Conservation (phyloP, 2,329 filamentous ascomycete species). For the Sporothrix mexicana region DNA sequence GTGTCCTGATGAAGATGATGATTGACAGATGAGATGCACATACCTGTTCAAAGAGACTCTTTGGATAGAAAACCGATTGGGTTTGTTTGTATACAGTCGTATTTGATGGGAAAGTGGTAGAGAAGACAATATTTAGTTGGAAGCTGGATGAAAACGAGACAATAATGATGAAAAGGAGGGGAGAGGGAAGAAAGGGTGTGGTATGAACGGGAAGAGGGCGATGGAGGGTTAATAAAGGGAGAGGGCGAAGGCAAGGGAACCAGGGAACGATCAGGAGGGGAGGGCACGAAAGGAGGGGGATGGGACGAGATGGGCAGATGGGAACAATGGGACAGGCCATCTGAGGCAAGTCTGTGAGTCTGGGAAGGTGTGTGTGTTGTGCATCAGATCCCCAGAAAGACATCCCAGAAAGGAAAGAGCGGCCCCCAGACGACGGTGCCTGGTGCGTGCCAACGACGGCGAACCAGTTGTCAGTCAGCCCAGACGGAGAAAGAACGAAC, state of each 20-base stretch:
- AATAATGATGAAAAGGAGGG: background rate
- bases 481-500: background rate
- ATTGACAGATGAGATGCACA: background rate
- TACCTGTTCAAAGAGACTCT: slow-evolving; percentile 24
- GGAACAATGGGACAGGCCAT: slow-evolving; percentile 17
- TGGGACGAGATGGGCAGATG: background rate
- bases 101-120: slow-evolving; percentile 26
- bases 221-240: slow-evolving; percentile 5
- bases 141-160: slow-evolving; percentile 13
- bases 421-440: background rate
- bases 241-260: slow-evolving; percentile 11
- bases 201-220: slow-evolving; percentile 3
- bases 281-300: slow-evolving; percentile 6
- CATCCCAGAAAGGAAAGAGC: background rate
- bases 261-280: slow-evolving; percentile 18
- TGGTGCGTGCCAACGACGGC: slow-evolving; percentile 8
- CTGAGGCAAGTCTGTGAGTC: background rate
- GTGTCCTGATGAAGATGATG: background rate
- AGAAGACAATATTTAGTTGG: slow-evolving; percentile 13
- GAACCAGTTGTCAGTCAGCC: slow-evolving; percentile 14
- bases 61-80: background rate
- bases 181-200: slow-evolving; percentile 3
- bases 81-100: background rate
- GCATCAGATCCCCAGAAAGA: slow-evolving; percentile 16
- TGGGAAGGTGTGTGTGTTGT: background rate